Base-by-base conservation (phyloP, 2,329 filamentous ascomycete genomes). In the Cladosporium phlei region DNA sequence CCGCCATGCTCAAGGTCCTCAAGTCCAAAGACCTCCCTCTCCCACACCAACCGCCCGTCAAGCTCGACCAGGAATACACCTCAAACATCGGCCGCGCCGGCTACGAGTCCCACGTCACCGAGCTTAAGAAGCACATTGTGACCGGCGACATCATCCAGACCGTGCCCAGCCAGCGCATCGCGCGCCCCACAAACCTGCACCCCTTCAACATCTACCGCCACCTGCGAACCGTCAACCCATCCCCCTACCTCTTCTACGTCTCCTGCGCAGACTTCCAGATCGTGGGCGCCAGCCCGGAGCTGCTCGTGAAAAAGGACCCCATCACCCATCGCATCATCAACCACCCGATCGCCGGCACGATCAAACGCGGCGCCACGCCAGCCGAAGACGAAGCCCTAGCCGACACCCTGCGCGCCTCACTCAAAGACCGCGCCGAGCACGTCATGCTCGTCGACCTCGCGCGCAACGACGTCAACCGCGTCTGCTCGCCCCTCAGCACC, bases 131-230 rank as follows among this genome's bases (percentile, higher is more conserved):
- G 68, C 91, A 97, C 73, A 97, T 98, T 58, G 78, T 81, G 58
- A 78, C 80, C 52, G 93, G 93, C 57, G 89, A 97, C 72, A 97
- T 98, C 64, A 97, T 98, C 69, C 93, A 98, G 67, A 88, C 89
- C 1, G 93, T 98, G 12, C 93, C 93, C 2, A 96, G 89, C 32
- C 93, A 98, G 70, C 82, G 93, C 43, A 87, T 97, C 63, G 84
- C 90, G 6, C 80, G 91, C 21, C 90, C 90, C 11, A 98, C 93
- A 2, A 82, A 80, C 47, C 75, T 98, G 33, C 93, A 98, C 67
- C 91, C 93, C 0, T 98, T 97, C 77, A 98, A 97, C 73, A 87
- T 98, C 60, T 98, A 97, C 75, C 83, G 91, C 46, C 88, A 95
- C 65, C 78, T 98, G 28, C 87, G 93, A 52, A 95, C 88, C n/a